Evolutionary conservation across 2,329 filamentous ascomycete species (phyloP), one percentile per base, ranked within the genome.

Genomic region (Pseudogymnoascus sp.): DNA sequence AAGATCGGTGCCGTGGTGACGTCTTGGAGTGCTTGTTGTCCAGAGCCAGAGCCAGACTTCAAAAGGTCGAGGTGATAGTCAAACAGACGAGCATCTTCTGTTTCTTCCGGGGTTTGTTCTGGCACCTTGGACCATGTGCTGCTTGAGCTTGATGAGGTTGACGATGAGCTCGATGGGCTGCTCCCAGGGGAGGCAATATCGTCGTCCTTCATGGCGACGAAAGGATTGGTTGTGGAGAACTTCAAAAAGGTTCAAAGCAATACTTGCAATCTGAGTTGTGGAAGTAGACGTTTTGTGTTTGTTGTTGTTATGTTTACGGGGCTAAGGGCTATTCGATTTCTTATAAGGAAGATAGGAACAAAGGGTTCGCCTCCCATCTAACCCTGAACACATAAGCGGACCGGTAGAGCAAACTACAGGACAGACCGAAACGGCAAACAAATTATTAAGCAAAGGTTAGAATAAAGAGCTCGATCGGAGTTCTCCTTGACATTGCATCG

Each of bases 1-100:
- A 70, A 70, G 6, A 71, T 61, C 3, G 67, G 67, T 0, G 66
- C 55, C 0, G 63, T 65, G 4, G 45, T 45, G 7, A 60, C 60
- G 28, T 65, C 65, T 4, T 43, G 45, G 12, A 59, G 43, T 14
- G 41, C 55, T 21, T 61, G 21, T 12, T 64, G 40, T 11, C 11
- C 9, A n/a, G 40, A n/a, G 23, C 11, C 9, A n/a, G 40, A 11
- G 4, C 55, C 43, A 11, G 18, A 28, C 28, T 12, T 58, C 16
- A 62, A 21, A 21, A 62, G 61, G 5, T 6, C 4, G 6, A 62
- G 41, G 4, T 62, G 61, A 16, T 21, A n/a, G 4, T 43, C 18
- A 11, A 16, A n/a, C 5, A 61, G 9, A 3, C 40, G 33, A 4
- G 16, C 41, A n/a, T 31, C 60, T 55, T 61, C 60, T 1, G 40